Base-by-base conservation (phyloP, 495 filamentous ascomycete species). In the Aspergillus diversus region DNA sequence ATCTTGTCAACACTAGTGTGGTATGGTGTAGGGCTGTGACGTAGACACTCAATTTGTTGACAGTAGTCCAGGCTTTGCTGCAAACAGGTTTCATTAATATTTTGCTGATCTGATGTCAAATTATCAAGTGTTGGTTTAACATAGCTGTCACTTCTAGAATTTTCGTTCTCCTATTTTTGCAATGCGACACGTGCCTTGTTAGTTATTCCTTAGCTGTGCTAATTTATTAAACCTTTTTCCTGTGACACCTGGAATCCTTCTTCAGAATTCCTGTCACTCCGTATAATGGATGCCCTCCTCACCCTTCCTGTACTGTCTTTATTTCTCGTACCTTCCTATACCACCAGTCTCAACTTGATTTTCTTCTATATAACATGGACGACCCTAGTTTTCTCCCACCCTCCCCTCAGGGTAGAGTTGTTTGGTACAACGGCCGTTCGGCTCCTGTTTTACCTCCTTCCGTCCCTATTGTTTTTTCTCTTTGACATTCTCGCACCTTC, bases 301-400 rank as follows among this genome's bases (percentile, higher is more conserved):
- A 88, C 89, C 0, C 75, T 96, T 56, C 91, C 92, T 5, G 75
- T 92, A 33, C 73, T 91, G 31, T 89, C 87, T 9, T 72, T 83
- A 80, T 83, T 87, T 73, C 87, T 85, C 73, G 64, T 86, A 5
- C 84, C 84, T 7, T 77, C 83, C 73, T 93, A 88, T 76, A 88
- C 87, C 50, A 93, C 92, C 4, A 91, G 86, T 12, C 78, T 97
- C 60, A 97, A 96, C 70, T 70, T 96, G 16, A 71, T 96, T 52
- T 94, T 96, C 77, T 97, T 97, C 77, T 94, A 92, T 73, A 86
- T 87, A 71, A 94, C 91, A 72, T 97, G 93, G 93, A 86, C 86
- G 7, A 94, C 92, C 0, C 83, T 97, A 9, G 85, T 95, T 3
- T 77, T 92, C 16, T 90, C 89, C 37, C 90, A 96, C 65, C 76